Base-by-base conservation (phyloP, 495 filamentous ascomycete species). In the Entonaema liquescens region DNA sequence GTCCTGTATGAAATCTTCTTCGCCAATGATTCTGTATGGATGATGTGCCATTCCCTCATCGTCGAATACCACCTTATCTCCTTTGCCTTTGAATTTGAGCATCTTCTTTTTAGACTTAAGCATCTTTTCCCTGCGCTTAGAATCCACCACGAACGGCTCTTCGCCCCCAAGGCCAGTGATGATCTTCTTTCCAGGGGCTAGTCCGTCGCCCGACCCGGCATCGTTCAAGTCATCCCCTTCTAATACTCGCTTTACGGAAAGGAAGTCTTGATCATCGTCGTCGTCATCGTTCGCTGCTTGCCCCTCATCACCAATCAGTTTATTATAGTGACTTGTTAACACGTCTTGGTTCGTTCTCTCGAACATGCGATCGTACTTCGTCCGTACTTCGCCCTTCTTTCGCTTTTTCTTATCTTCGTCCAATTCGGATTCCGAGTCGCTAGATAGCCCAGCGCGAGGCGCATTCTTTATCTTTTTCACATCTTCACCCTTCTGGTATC, bases 291-390 rank as follows among this genome's bases (percentile, higher is more conserved):
- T 56, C 31, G 70, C 74, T 13, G 68, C 77, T n/a, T 81, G 71
- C 17, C 83, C 86, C 55, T 89, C 89, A 49, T 92, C 88, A 61
- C 86, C 88, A 70, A 98, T 86, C 59, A 98, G 86, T 70, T 93
- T 97, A 42, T 88, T 88, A 80, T 97, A 98, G 80, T 98, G 96
- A 40, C 89, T 89, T 42, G 95, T 92, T 67, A 99, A 81, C n/a
- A 99, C 89, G 68, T 96, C 93, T 72, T 97, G 94, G 80, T 98
- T 97, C 65, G 89, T 90, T 67, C 95, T 84, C 81, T 97, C 95
- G 73, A 97, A 96, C 94, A 98, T 97, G 65, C 94, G 92, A 75
- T 98, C 92, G 76, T 95, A 94, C 79, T 95, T 97, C 23, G 95
- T 98, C 49, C 93, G 86, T 5, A 94, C 92, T 42, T 84, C 82